Evolutionary conservation across 495 filamentous ascomycete genomes (phyloP).

Genomic region (Bombardia bombarda): DNA sequence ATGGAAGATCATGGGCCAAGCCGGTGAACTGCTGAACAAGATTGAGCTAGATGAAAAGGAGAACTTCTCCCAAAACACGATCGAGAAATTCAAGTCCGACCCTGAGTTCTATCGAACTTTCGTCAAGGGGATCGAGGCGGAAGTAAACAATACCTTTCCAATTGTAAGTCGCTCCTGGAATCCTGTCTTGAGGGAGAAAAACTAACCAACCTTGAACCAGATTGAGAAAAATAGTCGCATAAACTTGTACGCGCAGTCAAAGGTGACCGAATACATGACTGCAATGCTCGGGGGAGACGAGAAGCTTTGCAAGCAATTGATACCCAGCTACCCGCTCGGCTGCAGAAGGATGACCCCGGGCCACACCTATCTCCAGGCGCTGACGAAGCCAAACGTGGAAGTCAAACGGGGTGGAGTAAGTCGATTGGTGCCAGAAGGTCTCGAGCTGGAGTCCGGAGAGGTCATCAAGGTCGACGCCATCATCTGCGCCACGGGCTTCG

Average conservation of each 20-base stretch:
- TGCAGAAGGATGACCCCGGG: constrained; percentile 63
- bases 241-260: constrained; percentile 24
- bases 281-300: constrained; percentile 35
- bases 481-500: constrained; percentile 68
- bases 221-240: constrained; percentile 27
- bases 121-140: constrained; percentile 31
- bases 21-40: constrained; percentile 14
- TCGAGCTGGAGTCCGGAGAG: constrained; percentile 48
- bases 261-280: constrained; percentile 36
- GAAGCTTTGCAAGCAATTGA: constrained; percentile 41
- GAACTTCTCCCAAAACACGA: constrained; percentile 34
- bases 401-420: constrained; percentile 50
- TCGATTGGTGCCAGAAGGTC: constrained; percentile 49
- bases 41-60: constrained; percentile 25
- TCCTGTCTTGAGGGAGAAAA: background rate
- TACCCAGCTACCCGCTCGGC: constrained; percentile 58
- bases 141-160: constrained; percentile 39
- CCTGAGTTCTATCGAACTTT: constrained; percentile 28
- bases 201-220: constrained; percentile 8
- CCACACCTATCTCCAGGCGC: constrained; percentile 56
- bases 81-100: constrained; percentile 38
- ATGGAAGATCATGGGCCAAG: constrained; percentile 35
- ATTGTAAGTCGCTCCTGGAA: constrained; percentile 23
- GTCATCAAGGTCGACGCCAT: constrained; percentile 50
- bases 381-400: constrained; percentile 52